phyloP scores from a whole-genome alignment of 2,329 filamentous ascomycete species.

The Neofusicoccum ribis region DNA sequence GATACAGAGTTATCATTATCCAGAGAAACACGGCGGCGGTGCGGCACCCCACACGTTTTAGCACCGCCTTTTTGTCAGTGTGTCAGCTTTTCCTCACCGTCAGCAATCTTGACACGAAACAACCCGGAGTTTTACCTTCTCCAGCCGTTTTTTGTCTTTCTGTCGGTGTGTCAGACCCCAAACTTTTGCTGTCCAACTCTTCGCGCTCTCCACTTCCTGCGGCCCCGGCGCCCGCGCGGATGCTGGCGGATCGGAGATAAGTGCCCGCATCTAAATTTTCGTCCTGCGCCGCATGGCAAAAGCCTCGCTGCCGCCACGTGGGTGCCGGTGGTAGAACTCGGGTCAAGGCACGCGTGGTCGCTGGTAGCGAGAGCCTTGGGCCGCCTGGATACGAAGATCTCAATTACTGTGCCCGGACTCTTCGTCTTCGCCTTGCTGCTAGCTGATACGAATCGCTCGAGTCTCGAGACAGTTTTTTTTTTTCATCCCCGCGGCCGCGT shows the following conservation, averaged over 20 bases:
- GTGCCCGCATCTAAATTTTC: background rate
- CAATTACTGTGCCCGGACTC: background rate
- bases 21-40: background rate
- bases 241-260: slow-evolving; percentile 3
- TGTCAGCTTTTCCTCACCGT: background rate
- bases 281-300: background rate
- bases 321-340: slow-evolving; percentile 1
- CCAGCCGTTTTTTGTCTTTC: background rate
- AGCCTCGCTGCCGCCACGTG: slow-evolving; percentile 9
- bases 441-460: background rate
- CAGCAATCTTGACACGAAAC: background rate
- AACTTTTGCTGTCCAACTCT: background rate
- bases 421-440: background rate
- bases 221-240: background rate
- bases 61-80: background rate
- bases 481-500: background rate
- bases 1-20: background rate
- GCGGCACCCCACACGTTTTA: background rate
- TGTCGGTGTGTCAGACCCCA: background rate
- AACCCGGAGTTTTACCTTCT: slow-evolving; percentile 5
- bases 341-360: background rate
- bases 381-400: background rate
- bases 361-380: background rate
- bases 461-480: background rate
- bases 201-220: background rate